These are phyloP conservation scores for Jackrogersella minutella DNA, from an alignment of 495 filamentous ascomycete genomes.

Conservation along the genomic window DNA sequence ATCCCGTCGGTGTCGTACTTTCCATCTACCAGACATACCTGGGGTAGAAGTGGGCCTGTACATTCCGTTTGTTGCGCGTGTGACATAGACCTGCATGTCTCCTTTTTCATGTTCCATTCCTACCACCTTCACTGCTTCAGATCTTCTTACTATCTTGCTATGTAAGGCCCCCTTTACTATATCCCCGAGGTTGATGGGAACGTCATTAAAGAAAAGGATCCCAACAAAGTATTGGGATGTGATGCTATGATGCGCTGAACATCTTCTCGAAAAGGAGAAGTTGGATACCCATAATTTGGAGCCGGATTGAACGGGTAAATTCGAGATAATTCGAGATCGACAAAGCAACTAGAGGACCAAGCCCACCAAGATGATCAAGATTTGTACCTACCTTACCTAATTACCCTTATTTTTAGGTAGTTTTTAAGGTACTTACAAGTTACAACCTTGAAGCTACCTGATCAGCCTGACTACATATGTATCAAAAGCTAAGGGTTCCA, in stretches of 20 bases:
- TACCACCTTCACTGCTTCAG: background rate
- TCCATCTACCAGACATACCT: conserved; percentile 3
- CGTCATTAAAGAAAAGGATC: background rate
- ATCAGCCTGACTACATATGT: background rate
- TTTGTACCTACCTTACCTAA: conserved; percentile 7
- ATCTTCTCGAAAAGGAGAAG: conserved; percentile 9
- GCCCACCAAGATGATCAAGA: background rate
- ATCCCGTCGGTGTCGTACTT: background rate
- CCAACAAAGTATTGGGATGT: conserved; percentile 19
- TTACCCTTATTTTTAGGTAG: conserved; percentile 2
- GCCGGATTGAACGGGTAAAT: conserved; percentile 38
- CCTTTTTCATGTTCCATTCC: conserved; percentile 24
- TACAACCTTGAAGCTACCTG: no score
- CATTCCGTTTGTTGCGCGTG: conserved; percentile 28
- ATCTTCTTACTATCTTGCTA: background rate
- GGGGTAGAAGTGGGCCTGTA: conserved; percentile 33
- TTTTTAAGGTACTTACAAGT: background rate
- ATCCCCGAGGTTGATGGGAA: conserved; percentile 11
- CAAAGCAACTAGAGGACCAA: conserved; percentile 13
- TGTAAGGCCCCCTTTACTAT: background rate
- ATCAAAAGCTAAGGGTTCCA: no score
- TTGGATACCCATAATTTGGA: conserved; percentile 4
- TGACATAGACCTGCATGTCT: conserved; percentile 39
- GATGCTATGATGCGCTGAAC: conserved; percentile 27
- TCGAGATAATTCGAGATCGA: conserved; percentile 39